Evolutionary conservation across 305 asterid species (phyloP).

Genomic region (Plantago lanceolata): DNA sequence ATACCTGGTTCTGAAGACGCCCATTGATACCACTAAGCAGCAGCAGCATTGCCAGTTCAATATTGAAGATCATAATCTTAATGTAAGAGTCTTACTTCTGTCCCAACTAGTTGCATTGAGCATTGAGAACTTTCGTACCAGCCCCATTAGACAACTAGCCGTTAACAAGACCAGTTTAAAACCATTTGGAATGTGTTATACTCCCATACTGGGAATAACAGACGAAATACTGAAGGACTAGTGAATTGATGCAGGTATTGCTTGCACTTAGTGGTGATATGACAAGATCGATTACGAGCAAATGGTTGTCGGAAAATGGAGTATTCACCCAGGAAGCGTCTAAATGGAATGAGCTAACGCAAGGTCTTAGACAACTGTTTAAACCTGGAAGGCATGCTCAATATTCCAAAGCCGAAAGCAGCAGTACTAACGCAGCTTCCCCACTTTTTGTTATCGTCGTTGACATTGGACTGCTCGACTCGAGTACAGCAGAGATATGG

Average conservation of each 20-base stretch:
- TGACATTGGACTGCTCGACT: constrained; percentile 71
- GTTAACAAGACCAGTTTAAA: too few relatives aligned
- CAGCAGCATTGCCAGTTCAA: constrained; percentile 34
- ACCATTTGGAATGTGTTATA: too few relatives aligned
- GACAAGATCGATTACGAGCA: constrained; percentile 48
- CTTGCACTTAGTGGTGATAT: constrained; percentile 79
- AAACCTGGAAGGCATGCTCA: constrained; percentile 26
- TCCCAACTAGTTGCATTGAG: not conserved
- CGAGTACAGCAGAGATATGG: constrained; percentile 63
- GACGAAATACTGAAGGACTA: constrained; percentile 24
- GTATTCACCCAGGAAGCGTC: constrained; percentile 55
- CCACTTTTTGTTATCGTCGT: constrained; percentile 44
- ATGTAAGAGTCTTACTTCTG: constrained; percentile 38
- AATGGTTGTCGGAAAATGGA: constrained; percentile 64
- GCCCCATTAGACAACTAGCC: not conserved
- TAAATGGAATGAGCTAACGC: constrained; percentile 76
- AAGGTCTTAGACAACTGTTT: constrained; percentile 46
- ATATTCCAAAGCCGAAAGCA: constrained; percentile 25
- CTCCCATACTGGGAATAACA: too few relatives aligned
- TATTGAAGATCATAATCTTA: constrained; percentile 49
- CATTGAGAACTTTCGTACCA: not conserved
- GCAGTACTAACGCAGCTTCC: constrained; percentile 1
- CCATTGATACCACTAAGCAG: constrained; percentile 41
- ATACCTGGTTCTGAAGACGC: constrained; percentile 48
- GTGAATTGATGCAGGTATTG: constrained; percentile 50